A percentile compares a stretch with the other conserved stretches of the same genome.
phyloP scores from a whole-genome alignment of 305 asterid genomes.

The Lippia alba region DNA sequence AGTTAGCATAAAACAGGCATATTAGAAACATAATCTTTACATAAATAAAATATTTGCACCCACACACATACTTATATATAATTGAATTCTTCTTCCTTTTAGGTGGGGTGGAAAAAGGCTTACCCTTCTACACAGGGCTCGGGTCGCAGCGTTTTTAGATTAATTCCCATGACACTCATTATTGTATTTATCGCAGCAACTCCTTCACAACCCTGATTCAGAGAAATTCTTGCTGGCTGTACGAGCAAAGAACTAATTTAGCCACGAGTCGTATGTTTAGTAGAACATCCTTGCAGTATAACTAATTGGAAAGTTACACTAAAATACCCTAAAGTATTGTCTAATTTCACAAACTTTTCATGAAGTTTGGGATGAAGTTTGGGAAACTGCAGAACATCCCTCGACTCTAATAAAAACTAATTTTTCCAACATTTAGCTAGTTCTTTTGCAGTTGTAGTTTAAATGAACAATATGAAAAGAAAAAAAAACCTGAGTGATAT shows the following conservation, averaged over 20 bases:
- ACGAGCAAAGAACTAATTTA: conserved; percentile 27
- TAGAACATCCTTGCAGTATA: neutral
- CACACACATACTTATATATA: no score
- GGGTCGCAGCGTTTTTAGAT: conserved; percentile 81
- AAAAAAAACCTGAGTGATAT: conserved; percentile 70
- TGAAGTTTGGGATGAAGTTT: no score
- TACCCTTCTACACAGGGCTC: conserved; percentile 99
- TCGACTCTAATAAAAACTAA: neutral
- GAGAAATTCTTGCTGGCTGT: conserved; percentile 90
- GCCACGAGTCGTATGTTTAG: conserved; percentile 14
- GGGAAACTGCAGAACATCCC: neutral
- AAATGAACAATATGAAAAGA: conserved; percentile 12
- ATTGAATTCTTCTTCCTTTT: neutral
- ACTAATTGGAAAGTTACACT: no score
- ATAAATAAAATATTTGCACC: neutral
- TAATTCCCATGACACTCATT: conserved; percentile 98
- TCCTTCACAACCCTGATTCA: conserved; percentile 86
- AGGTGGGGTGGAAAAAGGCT: conserved; percentile 8
- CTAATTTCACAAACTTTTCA: no score
- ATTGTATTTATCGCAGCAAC: conserved; percentile 92
- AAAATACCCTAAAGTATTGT: no score
- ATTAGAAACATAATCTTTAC: conserved; percentile 26
- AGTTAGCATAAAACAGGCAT: neutral
- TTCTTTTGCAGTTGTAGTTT: neutral
- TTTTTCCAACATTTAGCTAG: no score